Evolutionary conservation across 2,329 filamentous ascomycete genomes (phyloP).

Genomic region (Paecilomyces formosus): DNA sequence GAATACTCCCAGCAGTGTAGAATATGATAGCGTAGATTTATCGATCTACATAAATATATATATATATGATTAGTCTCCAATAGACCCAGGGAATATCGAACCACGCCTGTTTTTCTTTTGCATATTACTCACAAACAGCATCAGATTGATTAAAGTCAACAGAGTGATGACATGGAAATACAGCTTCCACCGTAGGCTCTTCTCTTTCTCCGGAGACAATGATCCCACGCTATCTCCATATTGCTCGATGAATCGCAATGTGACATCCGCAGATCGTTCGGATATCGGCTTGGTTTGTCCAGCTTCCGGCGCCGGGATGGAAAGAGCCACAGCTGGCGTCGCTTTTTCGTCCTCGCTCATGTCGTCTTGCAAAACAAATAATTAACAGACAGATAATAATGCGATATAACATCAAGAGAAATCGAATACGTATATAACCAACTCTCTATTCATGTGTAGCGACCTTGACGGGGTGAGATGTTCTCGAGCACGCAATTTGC

Average conservation of each 20-base stretch:
- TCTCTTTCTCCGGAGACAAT: slow-evolving; percentile 25
- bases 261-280: slow-evolving; percentile 27
- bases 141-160: slow-evolving; percentile 26
- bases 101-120: not conserved
- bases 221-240: slow-evolving; percentile 23
- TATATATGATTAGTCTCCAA: not conserved
- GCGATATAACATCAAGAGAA: not conserved
- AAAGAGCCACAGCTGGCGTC: not conserved
- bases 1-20: slow-evolving; percentile 35
- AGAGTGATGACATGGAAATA: slow-evolving; percentile 26
- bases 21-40: slow-evolving; percentile 35
- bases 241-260: slow-evolving; percentile 26
- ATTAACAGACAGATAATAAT: not conserved
- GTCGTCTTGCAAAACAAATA: not conserved
- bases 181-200: slow-evolving; percentile 24
- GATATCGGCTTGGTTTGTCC: not conserved
- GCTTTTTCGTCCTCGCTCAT: not conserved
- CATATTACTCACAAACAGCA: slow-evolving; percentile 28
- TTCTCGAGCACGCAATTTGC: not conserved
- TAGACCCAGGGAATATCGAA: not conserved
- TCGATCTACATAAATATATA: slow-evolving; percentile 22
- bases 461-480: not conserved
- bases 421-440: not conserved
- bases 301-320: not conserved
- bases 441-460: not conserved